phyloP scores from a whole-genome alignment of 345 rosid species.

The Dovyalis caffra region DNA sequence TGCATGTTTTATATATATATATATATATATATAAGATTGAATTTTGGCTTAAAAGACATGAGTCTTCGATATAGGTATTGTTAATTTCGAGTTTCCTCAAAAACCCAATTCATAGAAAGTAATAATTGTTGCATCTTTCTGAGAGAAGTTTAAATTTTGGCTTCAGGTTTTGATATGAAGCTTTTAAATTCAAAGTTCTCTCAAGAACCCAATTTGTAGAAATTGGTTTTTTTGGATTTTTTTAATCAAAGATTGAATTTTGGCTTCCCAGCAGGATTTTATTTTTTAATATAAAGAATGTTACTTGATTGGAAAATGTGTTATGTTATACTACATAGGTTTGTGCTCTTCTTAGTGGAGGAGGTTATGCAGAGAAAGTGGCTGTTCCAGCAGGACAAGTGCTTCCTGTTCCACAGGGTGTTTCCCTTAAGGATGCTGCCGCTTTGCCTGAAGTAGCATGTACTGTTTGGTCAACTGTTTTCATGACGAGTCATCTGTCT shows the following conservation, averaged over 20 bases:
- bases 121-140: neutral
- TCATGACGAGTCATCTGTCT: conserved; percentile 66
- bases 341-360: conserved; percentile 89
- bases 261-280: no score
- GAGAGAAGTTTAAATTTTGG: neutral
- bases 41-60: neutral
- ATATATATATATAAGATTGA: no score
- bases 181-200: neutral
- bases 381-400: conserved; percentile 68
- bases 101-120: neutral
- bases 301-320: neutral
- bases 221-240: neutral
- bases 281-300: neutral
- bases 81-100: no score
- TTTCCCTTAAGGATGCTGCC: conserved; percentile 64
- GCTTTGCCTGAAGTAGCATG: conserved; percentile 86
- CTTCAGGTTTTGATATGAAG: neutral
- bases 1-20: neutral
- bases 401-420: conserved; percentile 56
- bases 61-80: neutral
- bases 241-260: neutral
- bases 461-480: conserved; percentile 87
- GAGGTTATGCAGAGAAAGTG: conserved; percentile 88
- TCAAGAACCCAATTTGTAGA: neutral
- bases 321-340: conserved; percentile 37